phyloP scores from a whole-genome alignment of 169 alveolate genomes.

The Eimeria tenella region DNA sequence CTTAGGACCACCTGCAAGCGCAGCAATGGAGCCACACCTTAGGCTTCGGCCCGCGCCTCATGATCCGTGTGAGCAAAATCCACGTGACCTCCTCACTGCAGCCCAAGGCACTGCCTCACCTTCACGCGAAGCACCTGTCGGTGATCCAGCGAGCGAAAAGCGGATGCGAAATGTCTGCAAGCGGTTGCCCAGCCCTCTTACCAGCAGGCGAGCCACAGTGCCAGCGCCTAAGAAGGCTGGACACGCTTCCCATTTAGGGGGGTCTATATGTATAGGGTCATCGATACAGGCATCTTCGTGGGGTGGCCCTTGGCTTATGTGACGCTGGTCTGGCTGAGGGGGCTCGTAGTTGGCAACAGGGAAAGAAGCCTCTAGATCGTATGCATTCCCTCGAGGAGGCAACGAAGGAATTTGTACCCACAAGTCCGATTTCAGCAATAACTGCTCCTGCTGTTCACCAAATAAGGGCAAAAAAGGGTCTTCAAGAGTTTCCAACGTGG shows the following conservation, averaged over 20 bases:
- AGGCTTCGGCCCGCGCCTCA: too few species aligned
- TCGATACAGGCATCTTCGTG: constrained; percentile 14
- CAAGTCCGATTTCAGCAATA: constrained; percentile 65
- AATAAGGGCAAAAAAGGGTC: constrained; percentile 70
- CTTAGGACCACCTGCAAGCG: too few species aligned
- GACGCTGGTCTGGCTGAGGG: constrained; percentile 42
- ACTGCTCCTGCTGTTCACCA: constrained; percentile 71
- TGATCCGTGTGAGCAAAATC: too few species aligned
- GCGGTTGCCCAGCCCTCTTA: constrained; percentile 76
- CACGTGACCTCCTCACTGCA: not conserved
- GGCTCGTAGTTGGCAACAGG: constrained; percentile 71
- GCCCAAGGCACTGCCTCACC: constrained; percentile 10
- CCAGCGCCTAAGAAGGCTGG: constrained; percentile 69
- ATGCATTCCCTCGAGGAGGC: constrained; percentile 62
- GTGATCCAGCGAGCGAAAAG: constrained; percentile 28
- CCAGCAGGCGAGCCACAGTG: constrained; percentile 35
- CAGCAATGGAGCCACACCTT: too few species aligned
- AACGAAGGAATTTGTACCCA: constrained; percentile 46
- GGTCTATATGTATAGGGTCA: constrained; percentile 48
- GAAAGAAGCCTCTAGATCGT: constrained; percentile 39
- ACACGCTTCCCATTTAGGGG: constrained; percentile 63
- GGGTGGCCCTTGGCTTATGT: not conserved
- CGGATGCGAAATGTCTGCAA: constrained; percentile 68
- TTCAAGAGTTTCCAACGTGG: constrained; percentile 52
- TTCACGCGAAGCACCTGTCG: not conserved